Percentiles rank a stretch among this genome's conserved stretches.
phyloP scores from a whole-genome alignment of 1,284 basidiomycete species.

The Trichosporon sp. region DNA sequence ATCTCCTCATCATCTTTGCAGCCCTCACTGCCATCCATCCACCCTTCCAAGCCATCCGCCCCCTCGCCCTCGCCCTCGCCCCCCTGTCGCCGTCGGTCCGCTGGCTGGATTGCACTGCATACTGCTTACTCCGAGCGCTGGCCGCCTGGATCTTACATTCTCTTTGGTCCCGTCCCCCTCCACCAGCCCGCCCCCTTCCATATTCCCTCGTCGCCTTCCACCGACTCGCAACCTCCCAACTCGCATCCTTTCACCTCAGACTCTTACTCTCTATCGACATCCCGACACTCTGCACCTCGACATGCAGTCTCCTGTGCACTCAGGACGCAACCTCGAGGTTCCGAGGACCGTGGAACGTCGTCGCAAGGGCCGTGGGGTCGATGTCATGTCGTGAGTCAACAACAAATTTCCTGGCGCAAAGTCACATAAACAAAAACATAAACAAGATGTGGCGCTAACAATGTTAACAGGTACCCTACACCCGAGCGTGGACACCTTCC shows the following conservation, averaged over 20 bases:
- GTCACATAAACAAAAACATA: conserved; percentile 18
- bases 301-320: conserved; percentile 29
- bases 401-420: not conserved
- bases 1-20: conserved; percentile 17
- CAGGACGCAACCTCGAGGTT: conserved; percentile 26
- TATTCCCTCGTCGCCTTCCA: conserved; percentile 8
- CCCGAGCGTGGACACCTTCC: conserved; percentile 40
- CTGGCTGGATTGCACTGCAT: conserved; percentile 13
- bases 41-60: not conserved
- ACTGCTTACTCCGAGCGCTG: conserved; percentile 3
- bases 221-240: not conserved
- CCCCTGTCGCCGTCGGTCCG: conserved; percentile 11
- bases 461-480: conserved; percentile 28
- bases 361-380: conserved; percentile 42
- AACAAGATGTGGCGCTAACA: conserved; percentile 20
- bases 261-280: not conserved
- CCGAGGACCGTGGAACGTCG: conserved; percentile 42
- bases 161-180: conserved; percentile 14
- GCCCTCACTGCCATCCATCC: not conserved
- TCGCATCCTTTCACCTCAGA: not conserved
- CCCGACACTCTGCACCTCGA: not conserved
- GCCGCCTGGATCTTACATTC: conserved; percentile 15
- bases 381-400: conserved; percentile 39
- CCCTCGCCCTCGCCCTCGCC: conserved; percentile 8
- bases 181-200: not conserved